Evolutionary conservation across 352 stramenopile genomes (phyloP).

Genomic region (Globisporangium middletonii): DNA sequence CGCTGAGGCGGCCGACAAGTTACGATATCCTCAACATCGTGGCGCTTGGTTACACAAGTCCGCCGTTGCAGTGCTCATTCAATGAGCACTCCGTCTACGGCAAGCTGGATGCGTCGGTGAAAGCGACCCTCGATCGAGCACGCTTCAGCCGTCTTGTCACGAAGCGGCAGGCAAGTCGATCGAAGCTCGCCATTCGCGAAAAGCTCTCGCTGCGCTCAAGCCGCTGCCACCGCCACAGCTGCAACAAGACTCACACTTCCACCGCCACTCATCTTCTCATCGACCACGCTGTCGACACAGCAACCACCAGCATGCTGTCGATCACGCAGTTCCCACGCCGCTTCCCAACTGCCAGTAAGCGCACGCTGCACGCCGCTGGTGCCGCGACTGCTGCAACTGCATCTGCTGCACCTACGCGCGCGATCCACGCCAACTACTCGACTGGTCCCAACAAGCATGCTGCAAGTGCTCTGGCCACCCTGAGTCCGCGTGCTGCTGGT

Average conservation of each 20-base stretch:
- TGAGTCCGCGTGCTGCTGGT: conserved; percentile 1
- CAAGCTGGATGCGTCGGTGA: too few relatives aligned
- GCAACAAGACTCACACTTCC: background rate
- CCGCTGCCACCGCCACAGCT: background rate
- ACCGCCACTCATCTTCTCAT: background rate
- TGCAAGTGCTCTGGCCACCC: conserved; percentile 9
- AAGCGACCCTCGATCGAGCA: too few relatives aligned
- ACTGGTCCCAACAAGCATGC: background rate
- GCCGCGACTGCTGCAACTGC: conserved; percentile 11
- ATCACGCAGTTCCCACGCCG: conserved; percentile 80
- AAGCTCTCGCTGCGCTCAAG: conserved; percentile 4
- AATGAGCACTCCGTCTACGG: too few relatives aligned
- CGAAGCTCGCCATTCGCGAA: conserved; percentile 4
- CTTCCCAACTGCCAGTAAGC: conserved; percentile 71
- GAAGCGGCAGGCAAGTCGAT: too few relatives aligned
- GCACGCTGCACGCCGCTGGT: conserved; percentile 23
- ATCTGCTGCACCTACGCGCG: conserved; percentile 1
- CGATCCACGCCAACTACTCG: conserved; percentile 2
- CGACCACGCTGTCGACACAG: conserved; percentile 1
- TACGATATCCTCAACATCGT: too few relatives aligned
- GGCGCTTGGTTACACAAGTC: too few relatives aligned
- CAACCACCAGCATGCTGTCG: conserved; percentile 39
- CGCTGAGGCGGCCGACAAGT: too few relatives aligned
- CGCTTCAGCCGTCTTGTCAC: too few relatives aligned
- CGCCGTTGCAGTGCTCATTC: too few relatives aligned